Conservation (phyloP, 768 basidiomycete genomes). For the Lactarius quietus region DNA sequence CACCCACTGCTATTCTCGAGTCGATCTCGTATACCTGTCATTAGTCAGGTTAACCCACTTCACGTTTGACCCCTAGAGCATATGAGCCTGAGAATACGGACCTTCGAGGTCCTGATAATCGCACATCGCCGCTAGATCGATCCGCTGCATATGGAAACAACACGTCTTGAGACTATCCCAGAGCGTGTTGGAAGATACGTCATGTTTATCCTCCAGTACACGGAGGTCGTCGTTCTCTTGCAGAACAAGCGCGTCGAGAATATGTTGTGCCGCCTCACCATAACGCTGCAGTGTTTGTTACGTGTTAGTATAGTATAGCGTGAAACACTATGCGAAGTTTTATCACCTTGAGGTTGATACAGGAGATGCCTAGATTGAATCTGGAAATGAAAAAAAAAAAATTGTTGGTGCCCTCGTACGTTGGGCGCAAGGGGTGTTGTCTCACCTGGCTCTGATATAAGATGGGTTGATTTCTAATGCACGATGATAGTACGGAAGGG, state of each 20-base stretch:
- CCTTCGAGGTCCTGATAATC: constrained; percentile 69
- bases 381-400: too few species aligned
- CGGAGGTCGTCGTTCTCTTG: constrained; percentile 81
- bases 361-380: constrained; percentile 92
- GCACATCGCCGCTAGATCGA: constrained; percentile 73
- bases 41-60: neutral
- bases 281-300: constrained; percentile 52
- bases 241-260: constrained; percentile 83
- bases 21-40: constrained; percentile 12
- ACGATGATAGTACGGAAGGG: constrained; percentile 81
- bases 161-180: constrained; percentile 89
- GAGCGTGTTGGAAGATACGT: constrained; percentile 69
- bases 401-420: neutral
- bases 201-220: constrained; percentile 53
- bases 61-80: neutral
- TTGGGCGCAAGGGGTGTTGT: neutral
- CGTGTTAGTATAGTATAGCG: constrained; percentile 18
- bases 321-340: constrained; percentile 28
- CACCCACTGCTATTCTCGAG: neutral
- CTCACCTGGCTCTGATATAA: constrained; percentile 84
- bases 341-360: constrained; percentile 73
- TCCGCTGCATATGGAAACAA: constrained; percentile 74
- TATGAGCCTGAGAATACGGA: constrained; percentile 28
- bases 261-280: constrained; percentile 80
- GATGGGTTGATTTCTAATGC: constrained; percentile 85